Base-by-base conservation (phyloP, 192 early-diverging fungal species). In the Diversispora eburnea region DNA sequence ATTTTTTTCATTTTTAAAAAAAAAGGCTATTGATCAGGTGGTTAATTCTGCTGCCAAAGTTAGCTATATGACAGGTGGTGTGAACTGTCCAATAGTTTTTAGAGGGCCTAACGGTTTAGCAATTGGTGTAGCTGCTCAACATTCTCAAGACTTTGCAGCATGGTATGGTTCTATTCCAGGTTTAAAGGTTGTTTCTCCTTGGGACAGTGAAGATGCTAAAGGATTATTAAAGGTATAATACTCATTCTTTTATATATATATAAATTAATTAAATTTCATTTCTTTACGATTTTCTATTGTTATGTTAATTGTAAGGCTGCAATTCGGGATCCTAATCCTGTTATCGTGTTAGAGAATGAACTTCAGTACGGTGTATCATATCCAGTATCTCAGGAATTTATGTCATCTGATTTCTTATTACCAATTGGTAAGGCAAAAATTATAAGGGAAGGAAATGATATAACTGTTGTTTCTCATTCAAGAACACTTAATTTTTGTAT, bases 1-100 rank as follows among this genome's bases (percentile, higher is more conserved):
- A 61, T 78, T 78, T 79, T 78, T 78, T 79, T 25, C n/a, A 66
- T 49, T 17, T 19, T n/a, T n/a, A n/a, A n/a, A 22, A 19, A 68
- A 39, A 8, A 71, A 92, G 90, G 95, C 95, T 62, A 98, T 99
- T 77, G 97, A 99, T 80, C 97, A 99, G 79, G 91, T 99, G 72
- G 88, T 99, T 83, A 99, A 99, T 91, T 99, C 97, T 76, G 97
- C 93, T 61, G 97, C 94, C 75, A 99, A 99, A 84, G 93, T 95
- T 59, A 87, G 91, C 76, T 99, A 99, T 86, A 99, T 99, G 97
- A 93, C 95, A 54, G 97, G 93, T 60, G 95, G 93, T 48, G 89
- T 94, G 42, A 78, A 77, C 59, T 94, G 93, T 79, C 97, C 97
- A 42, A 96, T 98, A 78, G 96, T 97, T 17, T 99, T 99, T 90